phyloP scores from a whole-genome alignment of 768 basidiomycete species.

The Suillus cothurnatus region DNA sequence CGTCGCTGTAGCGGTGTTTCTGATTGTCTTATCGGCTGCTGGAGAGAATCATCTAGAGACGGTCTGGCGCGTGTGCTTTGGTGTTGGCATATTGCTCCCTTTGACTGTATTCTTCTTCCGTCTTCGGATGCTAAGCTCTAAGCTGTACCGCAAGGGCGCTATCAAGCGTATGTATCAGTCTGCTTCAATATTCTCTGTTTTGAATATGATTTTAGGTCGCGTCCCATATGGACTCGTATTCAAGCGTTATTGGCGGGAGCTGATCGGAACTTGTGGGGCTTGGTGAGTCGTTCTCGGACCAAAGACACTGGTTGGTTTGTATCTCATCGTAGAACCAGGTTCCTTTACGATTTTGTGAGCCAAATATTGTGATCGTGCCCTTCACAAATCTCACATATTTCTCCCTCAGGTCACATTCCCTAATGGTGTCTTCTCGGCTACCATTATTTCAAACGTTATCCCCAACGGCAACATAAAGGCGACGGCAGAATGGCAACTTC shows the following conservation, averaged over 20 bases:
- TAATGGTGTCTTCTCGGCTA: slow-evolving; percentile 68
- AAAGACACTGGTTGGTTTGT: neutral
- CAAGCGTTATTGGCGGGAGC: slow-evolving; percentile 64
- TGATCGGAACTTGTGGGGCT: slow-evolving; percentile 74
- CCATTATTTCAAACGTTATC: slow-evolving; percentile 70
- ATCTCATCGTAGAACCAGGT: slow-evolving; percentile 41
- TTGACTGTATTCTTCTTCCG: slow-evolving; percentile 74
- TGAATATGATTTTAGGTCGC: slow-evolving; percentile 36
- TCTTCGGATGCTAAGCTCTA: slow-evolving; percentile 69
- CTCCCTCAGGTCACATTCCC: slow-evolving; percentile 63
- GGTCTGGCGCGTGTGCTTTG: slow-evolving; percentile 71
- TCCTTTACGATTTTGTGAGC: slow-evolving; percentile 67
- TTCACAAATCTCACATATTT: slow-evolving; percentile 4
- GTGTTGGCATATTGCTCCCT: slow-evolving; percentile 62
- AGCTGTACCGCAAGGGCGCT: slow-evolving; percentile 62
- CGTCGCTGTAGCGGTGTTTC: slow-evolving; percentile 63
- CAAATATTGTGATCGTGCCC: neutral
- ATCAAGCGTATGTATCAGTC: slow-evolving; percentile 50
- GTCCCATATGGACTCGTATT: slow-evolving; percentile 65
- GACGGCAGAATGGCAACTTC: slow-evolving; percentile 72
- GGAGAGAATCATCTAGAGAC: slow-evolving; percentile 62
- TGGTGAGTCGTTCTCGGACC: slow-evolving; percentile 45
- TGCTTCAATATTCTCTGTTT: neutral
- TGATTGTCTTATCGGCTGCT: slow-evolving; percentile 68
- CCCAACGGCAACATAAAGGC: slow-evolving; percentile 53